phyloP scores from a whole-genome alignment of 2,329 filamentous ascomycete genomes.

The Aspergillus sp. region DNA sequence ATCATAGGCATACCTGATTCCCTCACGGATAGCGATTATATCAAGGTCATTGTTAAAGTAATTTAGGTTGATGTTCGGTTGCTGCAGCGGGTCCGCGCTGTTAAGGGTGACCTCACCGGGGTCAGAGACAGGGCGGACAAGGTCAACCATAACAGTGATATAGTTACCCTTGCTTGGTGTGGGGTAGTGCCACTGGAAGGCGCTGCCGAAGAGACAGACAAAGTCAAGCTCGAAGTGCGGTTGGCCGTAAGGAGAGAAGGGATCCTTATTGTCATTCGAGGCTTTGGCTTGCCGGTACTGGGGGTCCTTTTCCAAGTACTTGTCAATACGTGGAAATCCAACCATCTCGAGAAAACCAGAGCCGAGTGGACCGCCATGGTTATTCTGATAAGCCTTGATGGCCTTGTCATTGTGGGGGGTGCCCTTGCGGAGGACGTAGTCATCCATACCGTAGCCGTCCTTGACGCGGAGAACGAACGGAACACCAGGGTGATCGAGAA shows the following conservation, averaged over 20 bases:
- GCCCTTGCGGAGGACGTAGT: slow-evolving; percentile 40
- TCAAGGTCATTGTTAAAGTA: slow-evolving; percentile 51
- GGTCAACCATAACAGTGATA: slow-evolving; percentile 57
- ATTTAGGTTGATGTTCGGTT: slow-evolving; percentile 43
- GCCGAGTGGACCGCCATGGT: slow-evolving; percentile 42
- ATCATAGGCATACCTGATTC: slow-evolving; percentile 56
- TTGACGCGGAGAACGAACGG: slow-evolving; percentile 45
- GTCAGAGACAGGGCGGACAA: slow-evolving; percentile 49
- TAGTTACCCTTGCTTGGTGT: slow-evolving; percentile 48
- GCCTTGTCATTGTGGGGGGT: slow-evolving; percentile 29
- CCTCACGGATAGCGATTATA: slow-evolving; percentile 60
- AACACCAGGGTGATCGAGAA: slow-evolving; percentile 42
- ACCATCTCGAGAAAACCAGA: slow-evolving; percentile 52
- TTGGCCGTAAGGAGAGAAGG: slow-evolving; percentile 57
- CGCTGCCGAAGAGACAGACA: slow-evolving; percentile 56
- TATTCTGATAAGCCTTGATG: slow-evolving; percentile 37
- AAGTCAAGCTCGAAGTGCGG: slow-evolving; percentile 65
- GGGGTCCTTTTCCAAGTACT: slow-evolving; percentile 34
- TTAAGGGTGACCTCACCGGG: slow-evolving; percentile 42
- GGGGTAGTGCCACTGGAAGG: slow-evolving; percentile 53
- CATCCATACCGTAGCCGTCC: slow-evolving; percentile 42
- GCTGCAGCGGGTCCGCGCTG: slow-evolving; percentile 34
- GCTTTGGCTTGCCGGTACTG: slow-evolving; percentile 49
- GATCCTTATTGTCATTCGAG: slow-evolving; percentile 46
- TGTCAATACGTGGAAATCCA: slow-evolving; percentile 44